Conservation (phyloP, 495 filamentous ascomycete species). For the Tuber aestivum region DNA sequence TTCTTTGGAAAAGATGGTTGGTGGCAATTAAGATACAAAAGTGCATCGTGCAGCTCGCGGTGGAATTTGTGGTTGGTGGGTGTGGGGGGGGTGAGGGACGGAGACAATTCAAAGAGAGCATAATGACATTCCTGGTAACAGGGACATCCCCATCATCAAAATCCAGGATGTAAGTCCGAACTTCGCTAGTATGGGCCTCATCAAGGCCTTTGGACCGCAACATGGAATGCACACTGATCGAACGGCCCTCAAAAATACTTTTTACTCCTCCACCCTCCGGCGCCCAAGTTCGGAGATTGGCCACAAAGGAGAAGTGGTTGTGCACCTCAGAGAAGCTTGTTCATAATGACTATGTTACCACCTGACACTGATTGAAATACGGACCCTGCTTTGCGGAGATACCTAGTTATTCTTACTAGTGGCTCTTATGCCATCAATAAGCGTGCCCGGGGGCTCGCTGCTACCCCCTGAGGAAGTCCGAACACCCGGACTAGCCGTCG, state of each 20-base stretch:
- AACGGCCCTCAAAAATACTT: background rate
- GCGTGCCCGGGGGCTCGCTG: background rate
- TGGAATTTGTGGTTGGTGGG: background rate
- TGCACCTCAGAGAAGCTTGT: background rate
- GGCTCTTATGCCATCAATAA: background rate
- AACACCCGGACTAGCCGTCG: background rate
- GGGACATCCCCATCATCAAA: background rate
- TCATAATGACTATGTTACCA: background rate
- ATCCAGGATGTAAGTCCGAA: background rate
- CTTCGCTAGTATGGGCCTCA: background rate
- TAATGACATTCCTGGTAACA: background rate
- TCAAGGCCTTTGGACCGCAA: background rate
- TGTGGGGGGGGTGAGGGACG: too few relatives aligned
- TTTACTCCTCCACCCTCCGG: background rate
- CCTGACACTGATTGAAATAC: background rate
- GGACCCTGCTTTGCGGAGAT: too few relatives aligned
- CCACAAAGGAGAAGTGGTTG: background rate
- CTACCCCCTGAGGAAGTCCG: too few relatives aligned
- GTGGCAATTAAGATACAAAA: background rate
- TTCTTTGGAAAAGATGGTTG: background rate
- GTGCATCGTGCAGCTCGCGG: background rate
- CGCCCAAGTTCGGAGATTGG: background rate
- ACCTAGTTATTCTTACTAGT: too few relatives aligned
- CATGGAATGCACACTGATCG: background rate
- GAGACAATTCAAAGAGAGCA: background rate